Evolutionary conservation across 177 flowering plant species (phyloP).

Genomic region (Tripterygium wilfordii): DNA sequence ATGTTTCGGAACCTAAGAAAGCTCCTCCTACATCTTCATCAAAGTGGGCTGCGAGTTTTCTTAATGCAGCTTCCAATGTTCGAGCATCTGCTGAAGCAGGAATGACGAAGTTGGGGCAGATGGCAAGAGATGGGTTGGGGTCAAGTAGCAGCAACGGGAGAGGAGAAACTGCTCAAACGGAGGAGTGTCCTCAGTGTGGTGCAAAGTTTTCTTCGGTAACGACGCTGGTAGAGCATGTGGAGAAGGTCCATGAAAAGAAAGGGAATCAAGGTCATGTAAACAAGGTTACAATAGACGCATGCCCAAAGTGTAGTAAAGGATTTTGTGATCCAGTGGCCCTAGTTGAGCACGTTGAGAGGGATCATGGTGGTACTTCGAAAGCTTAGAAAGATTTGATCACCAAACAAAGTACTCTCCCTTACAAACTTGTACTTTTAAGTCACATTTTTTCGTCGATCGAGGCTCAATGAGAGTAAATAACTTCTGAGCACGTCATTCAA

Average conservation of each 20-base stretch:
- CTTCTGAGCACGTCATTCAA: too few species aligned
- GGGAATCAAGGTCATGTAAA: constrained; percentile 31
- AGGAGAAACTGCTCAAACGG: constrained; percentile 30
- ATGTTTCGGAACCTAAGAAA: constrained; percentile 26
- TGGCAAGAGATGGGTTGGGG: constrained; percentile 36
- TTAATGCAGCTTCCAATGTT: constrained; percentile 69
- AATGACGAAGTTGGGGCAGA: constrained; percentile 58
- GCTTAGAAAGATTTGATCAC: too few species aligned
- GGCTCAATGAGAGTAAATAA: too few species aligned
- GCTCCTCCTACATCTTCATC: constrained; percentile 41
- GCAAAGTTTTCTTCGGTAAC: constrained; percentile 56
- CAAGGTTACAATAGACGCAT: constrained; percentile 66
- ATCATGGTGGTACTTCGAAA: constrained; percentile 77
- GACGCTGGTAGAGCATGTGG: constrained; percentile 64
- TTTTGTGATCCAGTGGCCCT: constrained; percentile 85
- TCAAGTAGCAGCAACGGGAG: constrained; percentile 34
- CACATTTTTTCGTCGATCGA: too few species aligned
- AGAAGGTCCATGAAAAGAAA: constrained; percentile 64
- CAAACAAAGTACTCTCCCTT: too few species aligned
- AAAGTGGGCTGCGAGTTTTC: constrained; percentile 55
- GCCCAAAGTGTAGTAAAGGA: constrained; percentile 87
- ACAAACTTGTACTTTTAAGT: too few species aligned
- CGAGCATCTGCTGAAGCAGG: constrained; percentile 79
- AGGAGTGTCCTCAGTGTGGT: constrained; percentile 67
- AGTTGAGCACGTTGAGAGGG: constrained; percentile 90